Evolutionary conservation across 805 yeast genomes (phyloP).

Genomic region (Myxozyma neotropica): DNA sequence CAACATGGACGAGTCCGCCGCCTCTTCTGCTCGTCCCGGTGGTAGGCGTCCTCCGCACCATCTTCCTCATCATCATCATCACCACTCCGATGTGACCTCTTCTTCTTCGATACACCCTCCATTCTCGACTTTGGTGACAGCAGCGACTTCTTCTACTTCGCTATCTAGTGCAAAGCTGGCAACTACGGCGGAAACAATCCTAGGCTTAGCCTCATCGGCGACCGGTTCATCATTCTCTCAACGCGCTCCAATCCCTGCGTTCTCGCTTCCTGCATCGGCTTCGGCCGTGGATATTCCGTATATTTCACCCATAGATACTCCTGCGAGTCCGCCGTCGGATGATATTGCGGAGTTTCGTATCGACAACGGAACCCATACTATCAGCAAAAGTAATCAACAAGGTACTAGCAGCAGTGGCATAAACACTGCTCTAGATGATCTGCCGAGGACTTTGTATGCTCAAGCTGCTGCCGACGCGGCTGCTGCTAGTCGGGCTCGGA

Average conservation of each 20-base stretch:
- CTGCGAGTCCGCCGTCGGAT: constrained; percentile 11
- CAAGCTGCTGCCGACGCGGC: constrained; percentile 33
- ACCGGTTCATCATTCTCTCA: too few relatives aligned
- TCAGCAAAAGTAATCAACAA: background rate
- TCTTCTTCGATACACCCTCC: too few relatives aligned
- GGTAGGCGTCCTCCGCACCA: too few relatives aligned
- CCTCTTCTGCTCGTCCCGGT: too few relatives aligned
- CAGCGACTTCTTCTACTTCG: too few relatives aligned
- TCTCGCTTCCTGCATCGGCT: constrained; percentile 31
- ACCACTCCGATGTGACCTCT: too few relatives aligned
- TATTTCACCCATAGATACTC: constrained; percentile 34
- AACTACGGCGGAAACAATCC: too few relatives aligned
- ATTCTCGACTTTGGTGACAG: too few relatives aligned
- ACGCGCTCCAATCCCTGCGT: constrained; percentile 26
- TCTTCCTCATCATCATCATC: too few relatives aligned
- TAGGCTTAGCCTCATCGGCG: too few relatives aligned
- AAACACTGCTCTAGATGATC: background rate
- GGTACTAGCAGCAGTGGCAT: background rate
- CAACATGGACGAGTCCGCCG: too few relatives aligned
- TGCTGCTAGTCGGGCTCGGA: constrained; percentile 20
- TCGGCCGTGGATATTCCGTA: constrained; percentile 28
- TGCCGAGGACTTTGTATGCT: constrained; percentile 18
- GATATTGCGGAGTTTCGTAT: background rate
- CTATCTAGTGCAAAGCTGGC: too few relatives aligned
- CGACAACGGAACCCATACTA: background rate